These are phyloP conservation scores for Colletotrichum sp. DNA, from an alignment of 2,329 filamentous ascomycete genomes.

Conservation along the genomic window DNA sequence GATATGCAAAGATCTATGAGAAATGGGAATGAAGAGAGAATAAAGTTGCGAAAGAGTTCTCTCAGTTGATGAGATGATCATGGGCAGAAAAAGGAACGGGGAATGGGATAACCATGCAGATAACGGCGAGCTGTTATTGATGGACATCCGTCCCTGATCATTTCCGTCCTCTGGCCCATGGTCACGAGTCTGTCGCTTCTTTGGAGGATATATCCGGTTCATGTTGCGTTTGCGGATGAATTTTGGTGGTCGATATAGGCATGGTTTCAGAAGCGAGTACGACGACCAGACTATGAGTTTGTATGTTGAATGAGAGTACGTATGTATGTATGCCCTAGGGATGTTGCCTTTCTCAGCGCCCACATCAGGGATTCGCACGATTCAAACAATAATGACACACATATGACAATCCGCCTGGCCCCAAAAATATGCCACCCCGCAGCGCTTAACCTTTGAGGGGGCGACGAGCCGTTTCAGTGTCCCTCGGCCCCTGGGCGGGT, in stretches of 20 bases:
- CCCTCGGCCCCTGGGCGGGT: background rate
- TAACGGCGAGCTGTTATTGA: background rate
- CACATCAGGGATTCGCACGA: background rate
- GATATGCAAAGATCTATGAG: background rate
- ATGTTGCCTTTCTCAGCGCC: background rate
- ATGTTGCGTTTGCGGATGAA: background rate
- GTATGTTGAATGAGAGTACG: background rate
- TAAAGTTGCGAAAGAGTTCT: background rate
- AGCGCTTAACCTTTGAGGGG: background rate
- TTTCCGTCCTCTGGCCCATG: background rate
- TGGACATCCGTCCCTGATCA: background rate
- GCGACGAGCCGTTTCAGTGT: constrained; percentile 2
- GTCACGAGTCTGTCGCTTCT: background rate
- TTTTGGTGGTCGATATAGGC: background rate
- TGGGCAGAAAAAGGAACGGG: background rate
- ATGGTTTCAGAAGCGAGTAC: background rate
- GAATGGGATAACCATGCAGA: background rate
- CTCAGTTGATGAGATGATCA: background rate
- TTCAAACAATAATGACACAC: constrained; percentile 18
- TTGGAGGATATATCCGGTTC: background rate
- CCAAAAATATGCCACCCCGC: constrained; percentile 2
- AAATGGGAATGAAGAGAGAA: background rate
- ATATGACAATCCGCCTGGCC: background rate
- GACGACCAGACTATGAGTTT: background rate
- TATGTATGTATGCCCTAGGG: background rate